Conservation (phyloP, 371 early-diverging fungal genomes). For the Rhizoclosmatium hyalinum region DNA sequence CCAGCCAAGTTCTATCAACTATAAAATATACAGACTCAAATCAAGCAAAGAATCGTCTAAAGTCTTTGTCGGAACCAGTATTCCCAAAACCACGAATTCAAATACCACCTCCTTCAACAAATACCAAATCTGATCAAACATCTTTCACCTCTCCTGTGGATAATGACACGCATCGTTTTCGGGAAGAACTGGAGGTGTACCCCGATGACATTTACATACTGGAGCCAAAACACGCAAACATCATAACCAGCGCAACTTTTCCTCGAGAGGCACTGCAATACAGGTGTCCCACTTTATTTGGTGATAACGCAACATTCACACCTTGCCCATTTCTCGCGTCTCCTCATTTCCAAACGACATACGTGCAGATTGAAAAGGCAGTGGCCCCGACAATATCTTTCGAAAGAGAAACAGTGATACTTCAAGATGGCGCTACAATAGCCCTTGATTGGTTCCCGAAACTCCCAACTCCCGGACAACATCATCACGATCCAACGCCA, state of each 20-base stretch:
- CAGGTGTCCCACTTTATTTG: constrained; percentile 23
- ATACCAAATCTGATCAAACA: neutral
- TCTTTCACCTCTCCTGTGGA: constrained; percentile 9
- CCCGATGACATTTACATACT: neutral
- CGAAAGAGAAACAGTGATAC: constrained; percentile 12
- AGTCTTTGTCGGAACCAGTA: constrained; percentile 12
- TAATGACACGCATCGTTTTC: neutral
- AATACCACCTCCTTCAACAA: neutral
- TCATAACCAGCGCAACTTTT: neutral
- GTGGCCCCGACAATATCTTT: neutral
- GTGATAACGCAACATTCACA: neutral
- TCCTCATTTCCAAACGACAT: constrained; percentile 20
- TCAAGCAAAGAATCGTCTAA: constrained; percentile 3
- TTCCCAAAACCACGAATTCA: constrained; percentile 5
- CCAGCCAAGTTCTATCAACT: neutral
- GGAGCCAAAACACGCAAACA: neutral
- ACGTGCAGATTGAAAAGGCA: constrained; percentile 17
- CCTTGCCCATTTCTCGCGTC: neutral
- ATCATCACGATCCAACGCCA: constrained; percentile 18
- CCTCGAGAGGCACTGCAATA: constrained; percentile 2
- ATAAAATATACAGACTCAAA: constrained; percentile 5
- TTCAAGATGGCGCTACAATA: constrained; percentile 10
- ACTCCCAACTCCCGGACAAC: neutral
- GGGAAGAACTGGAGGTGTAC: neutral
- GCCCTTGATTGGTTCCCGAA: constrained; percentile 24